Evolutionary conservation across 805 yeast species (phyloP).

Genomic region (Danielia oregonensis): DNA sequence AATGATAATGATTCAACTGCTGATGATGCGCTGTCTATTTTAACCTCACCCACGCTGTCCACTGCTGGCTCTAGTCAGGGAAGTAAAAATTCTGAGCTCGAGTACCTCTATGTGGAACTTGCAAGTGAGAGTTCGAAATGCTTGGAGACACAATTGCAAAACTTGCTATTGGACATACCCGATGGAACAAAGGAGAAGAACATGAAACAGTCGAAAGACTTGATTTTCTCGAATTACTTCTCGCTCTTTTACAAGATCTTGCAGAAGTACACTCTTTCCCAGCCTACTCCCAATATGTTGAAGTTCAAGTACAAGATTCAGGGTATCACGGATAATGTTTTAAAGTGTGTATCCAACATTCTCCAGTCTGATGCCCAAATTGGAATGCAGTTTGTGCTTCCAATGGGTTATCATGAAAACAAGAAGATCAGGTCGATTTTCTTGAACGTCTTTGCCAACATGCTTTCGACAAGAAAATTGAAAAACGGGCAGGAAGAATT

Average conservation of each 20-base stretch:
- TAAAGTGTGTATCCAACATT: slow-evolving; percentile 63
- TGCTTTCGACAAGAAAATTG: slow-evolving; percentile 39
- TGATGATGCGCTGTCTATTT: slow-evolving; percentile 1
- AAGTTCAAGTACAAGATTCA: slow-evolving; percentile 51
- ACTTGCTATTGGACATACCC: slow-evolving; percentile 57
- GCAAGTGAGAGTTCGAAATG: slow-evolving; percentile 62
- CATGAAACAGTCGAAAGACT: slow-evolving; percentile 49
- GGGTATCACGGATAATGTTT: slow-evolving; percentile 57
- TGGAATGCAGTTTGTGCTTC: slow-evolving; percentile 71
- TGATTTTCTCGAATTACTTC: slow-evolving; percentile 67
- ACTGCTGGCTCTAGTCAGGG: slow-evolving; percentile 1
- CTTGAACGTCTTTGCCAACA: slow-evolving; percentile 71
- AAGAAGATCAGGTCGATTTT: slow-evolving; percentile 65
- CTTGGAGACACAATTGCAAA: slow-evolving; percentile 50
- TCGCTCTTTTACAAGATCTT: slow-evolving; percentile 53
- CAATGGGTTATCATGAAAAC: slow-evolving; percentile 73
- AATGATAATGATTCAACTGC: slow-evolving; percentile 18
- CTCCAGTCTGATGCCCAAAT: slow-evolving; percentile 71
- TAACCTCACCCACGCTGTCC: slow-evolving; percentile 2
- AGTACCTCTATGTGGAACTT: slow-evolving; percentile 52
- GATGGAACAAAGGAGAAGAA: slow-evolving; percentile 54
- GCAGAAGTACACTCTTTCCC: slow-evolving; percentile 39
- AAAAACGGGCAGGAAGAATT: slow-evolving; percentile 22
- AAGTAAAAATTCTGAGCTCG: slow-evolving; percentile 29
- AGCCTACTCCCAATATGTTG: slow-evolving; percentile 12